These are phyloP conservation scores for Sphenostylis stenocarpa DNA, from an alignment of 306 rosid species.

Conservation along the genomic window DNA sequence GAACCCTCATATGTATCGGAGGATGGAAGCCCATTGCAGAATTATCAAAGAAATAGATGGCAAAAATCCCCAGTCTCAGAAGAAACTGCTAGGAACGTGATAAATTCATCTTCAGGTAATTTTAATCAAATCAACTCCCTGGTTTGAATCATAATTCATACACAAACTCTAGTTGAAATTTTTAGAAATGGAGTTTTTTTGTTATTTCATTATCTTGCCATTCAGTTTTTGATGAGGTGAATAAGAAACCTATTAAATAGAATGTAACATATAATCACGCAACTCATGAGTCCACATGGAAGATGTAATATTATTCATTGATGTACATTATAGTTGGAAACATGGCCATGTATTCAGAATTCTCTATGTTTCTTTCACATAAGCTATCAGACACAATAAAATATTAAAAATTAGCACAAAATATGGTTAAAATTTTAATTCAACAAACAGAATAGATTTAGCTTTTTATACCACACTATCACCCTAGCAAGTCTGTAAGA, in stretches of 20 bases:
- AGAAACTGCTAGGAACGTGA: constrained; percentile 22
- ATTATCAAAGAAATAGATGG: constrained; percentile 29
- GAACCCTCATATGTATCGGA: constrained; percentile 30
- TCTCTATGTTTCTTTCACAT: background rate
- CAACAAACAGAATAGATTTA: background rate
- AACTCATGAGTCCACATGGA: background rate
- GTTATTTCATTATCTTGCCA: constrained; percentile 5
- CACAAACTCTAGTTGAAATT: background rate
- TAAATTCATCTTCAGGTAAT: constrained; percentile 40
- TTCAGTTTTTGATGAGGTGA: background rate
- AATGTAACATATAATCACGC: background rate
- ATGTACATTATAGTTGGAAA: background rate
- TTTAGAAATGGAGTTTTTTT: background rate
- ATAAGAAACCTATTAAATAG: background rate
- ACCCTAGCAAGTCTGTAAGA: constrained; percentile 1
- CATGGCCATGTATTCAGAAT: background rate
- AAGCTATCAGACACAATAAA: background rate
- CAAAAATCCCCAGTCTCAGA: constrained; percentile 36
- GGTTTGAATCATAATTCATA: background rate
- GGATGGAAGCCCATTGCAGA: constrained; percentile 45
- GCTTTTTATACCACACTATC: background rate
- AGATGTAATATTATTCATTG: constrained; percentile 9
- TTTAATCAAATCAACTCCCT: constrained; percentile 9
- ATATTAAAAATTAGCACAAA: background rate
- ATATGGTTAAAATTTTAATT: constrained; percentile 7